Conservation (phyloP, 371 early-diverging fungal species). For the Nematocida sp. region DNA sequence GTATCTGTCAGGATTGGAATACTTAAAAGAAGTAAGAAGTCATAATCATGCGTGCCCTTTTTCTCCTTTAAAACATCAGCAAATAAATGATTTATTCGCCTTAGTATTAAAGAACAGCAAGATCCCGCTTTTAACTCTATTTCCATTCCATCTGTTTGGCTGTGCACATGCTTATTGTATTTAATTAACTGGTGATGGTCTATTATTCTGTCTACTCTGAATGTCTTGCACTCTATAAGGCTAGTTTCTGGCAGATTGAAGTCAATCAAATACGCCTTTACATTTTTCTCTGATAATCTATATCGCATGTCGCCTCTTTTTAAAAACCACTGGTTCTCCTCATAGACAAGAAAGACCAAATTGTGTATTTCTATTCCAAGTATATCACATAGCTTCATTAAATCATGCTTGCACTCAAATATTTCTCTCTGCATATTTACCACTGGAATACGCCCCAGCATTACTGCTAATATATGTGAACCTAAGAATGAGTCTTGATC, state of each 20-base stretch:
- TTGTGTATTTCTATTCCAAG: constrained; percentile 62
- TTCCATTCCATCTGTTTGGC: not conserved
- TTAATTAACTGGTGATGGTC: constrained; percentile 51
- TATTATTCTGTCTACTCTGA: constrained; percentile 35
- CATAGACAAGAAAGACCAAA: constrained; percentile 65
- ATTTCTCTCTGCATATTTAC: constrained; percentile 67
- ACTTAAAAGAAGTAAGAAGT: constrained; percentile 28
- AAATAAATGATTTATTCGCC: not conserved
- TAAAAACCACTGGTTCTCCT: not conserved
- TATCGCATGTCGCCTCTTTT: constrained; percentile 8
- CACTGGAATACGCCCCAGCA: constrained; percentile 64
- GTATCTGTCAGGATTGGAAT: constrained; percentile 52
- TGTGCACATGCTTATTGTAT: constrained; percentile 7
- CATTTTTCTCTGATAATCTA: constrained; percentile 1
- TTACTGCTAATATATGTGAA: constrained; percentile 64
- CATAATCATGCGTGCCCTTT: constrained; percentile 3
- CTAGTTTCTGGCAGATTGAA: constrained; percentile 38
- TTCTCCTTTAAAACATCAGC: constrained; percentile 1
- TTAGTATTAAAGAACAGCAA: constrained; percentile 51
- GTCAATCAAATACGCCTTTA: constrained; percentile 14
- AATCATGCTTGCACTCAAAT: constrained; percentile 67
- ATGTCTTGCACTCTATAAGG: not conserved
- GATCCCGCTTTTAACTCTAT: constrained; percentile 46
- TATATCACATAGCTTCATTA: constrained; percentile 56
- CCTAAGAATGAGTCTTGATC: constrained; percentile 70